phyloP scores from a whole-genome alignment of 345 rosid genomes.

The Sisymbrium irio region DNA sequence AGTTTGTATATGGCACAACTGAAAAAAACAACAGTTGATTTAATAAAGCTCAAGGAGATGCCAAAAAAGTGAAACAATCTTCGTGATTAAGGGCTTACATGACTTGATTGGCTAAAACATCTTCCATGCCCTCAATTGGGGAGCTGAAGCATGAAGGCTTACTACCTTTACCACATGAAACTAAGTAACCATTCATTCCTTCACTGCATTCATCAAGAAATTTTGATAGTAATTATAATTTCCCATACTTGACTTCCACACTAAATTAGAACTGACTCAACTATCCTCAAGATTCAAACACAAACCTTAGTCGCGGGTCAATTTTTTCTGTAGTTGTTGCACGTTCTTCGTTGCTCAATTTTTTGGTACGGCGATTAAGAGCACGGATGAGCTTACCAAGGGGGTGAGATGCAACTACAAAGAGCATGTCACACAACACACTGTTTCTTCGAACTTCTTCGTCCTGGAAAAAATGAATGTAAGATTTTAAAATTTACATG shows the following conservation, averaged over 20 bases:
- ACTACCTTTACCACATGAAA: constrained; percentile 72
- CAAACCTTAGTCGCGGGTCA: constrained; percentile 77
- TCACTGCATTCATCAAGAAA: constrained; percentile 59
- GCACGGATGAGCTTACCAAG: constrained; percentile 71
- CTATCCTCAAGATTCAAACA: constrained; percentile 19
- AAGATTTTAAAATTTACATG: not conserved
- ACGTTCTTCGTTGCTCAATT: constrained; percentile 44
- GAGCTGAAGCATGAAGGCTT: constrained; percentile 78
- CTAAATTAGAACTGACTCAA: not conserved
- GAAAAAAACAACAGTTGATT: constrained; percentile 14
- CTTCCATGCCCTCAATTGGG: constrained; percentile 78
- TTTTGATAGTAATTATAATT: not conserved
- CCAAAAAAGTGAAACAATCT: not conserved
- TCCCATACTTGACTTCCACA: not conserved
- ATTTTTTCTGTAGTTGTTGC: constrained; percentile 48
- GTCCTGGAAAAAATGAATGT: constrained; percentile 40
- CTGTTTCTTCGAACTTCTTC: constrained; percentile 89
- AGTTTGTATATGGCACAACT: constrained; percentile 83
- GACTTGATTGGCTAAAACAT: constrained; percentile 80
- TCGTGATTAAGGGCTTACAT: constrained; percentile 51
- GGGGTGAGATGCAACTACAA: constrained; percentile 69
- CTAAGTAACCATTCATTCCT: constrained; percentile 93
- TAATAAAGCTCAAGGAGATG: not conserved
- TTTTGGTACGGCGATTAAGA: constrained; percentile 60
- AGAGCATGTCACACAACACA: constrained; percentile 69